These are phyloP conservation scores for Hanseniaspora hatyaiensis DNA, from an alignment of 805 yeast species.

Conservation along the genomic window DNA sequence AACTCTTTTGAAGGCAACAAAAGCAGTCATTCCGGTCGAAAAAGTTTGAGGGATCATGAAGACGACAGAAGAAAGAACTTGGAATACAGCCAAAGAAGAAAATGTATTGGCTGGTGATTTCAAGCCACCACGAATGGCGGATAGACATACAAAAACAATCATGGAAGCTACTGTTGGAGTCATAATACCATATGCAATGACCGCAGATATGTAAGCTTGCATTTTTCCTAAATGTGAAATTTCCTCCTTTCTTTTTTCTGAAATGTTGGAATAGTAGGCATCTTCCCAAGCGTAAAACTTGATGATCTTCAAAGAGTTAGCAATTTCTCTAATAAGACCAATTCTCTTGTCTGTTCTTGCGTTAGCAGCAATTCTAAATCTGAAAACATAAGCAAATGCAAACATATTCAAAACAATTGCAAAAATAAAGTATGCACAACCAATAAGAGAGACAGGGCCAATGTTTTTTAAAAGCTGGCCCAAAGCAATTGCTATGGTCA, in stretches of 20 bases:
- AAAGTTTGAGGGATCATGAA: conserved; percentile 54
- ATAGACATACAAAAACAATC: conserved; percentile 38
- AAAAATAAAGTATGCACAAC: conserved; percentile 38
- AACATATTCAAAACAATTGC: conserved; percentile 36
- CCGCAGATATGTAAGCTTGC: conserved; percentile 46
- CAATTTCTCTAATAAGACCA: conserved; percentile 43
- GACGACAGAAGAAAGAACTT: conserved; percentile 41
- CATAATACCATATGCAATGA: conserved; percentile 42
- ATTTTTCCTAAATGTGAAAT: conserved; percentile 42
- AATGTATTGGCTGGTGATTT: conserved; percentile 47
- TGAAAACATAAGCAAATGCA: conserved; percentile 36
- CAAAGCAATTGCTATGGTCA: conserved; percentile 45
- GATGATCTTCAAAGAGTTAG: conserved; percentile 51
- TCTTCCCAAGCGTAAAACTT: conserved; percentile 78
- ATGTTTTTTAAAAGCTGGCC: conserved; percentile 49
- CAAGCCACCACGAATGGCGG: conserved; percentile 30
- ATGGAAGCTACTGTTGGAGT: conserved; percentile 44
- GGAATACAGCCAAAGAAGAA: conserved; percentile 51
- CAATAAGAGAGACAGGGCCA: conserved; percentile 59
- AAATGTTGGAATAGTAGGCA: conserved; percentile 48
- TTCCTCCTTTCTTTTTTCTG: conserved; percentile 45
- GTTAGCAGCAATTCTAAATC: conserved; percentile 40
- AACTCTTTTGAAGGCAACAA: conserved; percentile 39
- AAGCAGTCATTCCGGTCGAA: conserved; percentile 43
- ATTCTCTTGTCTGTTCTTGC: conserved; percentile 53